A percentile compares a stretch with the other conserved stretches of the same genome.
Evolutionary conservation across 805 yeast genomes (phyloP).

Genomic region (Tetrapisispora iriomotensis): DNA sequence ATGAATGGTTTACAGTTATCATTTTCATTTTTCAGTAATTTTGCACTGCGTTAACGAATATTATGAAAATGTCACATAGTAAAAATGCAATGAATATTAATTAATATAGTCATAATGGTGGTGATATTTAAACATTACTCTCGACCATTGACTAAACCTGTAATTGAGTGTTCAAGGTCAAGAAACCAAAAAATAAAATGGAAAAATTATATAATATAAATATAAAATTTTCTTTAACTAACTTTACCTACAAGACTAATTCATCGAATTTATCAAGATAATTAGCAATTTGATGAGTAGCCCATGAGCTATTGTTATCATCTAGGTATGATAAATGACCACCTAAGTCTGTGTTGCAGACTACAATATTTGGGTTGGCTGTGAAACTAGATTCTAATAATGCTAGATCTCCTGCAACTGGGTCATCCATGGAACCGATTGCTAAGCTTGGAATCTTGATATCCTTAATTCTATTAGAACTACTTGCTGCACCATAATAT

Average conservation of each 20-base stretch:
- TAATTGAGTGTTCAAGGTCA: too few species aligned
- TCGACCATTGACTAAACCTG: too few species aligned
- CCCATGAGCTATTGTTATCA: constrained; percentile 39
- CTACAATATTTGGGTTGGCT: constrained; percentile 47
- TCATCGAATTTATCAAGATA: constrained; percentile 33
- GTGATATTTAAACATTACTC: too few species aligned
- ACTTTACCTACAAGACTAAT: constrained; percentile 13
- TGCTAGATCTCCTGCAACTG: constrained; percentile 43
- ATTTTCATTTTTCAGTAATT: too few species aligned
- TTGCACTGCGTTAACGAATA: too few species aligned
- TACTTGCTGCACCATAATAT: constrained; percentile 58
- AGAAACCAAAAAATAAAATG: too few species aligned
- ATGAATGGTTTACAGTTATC: too few species aligned
- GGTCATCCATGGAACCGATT: constrained; percentile 55
- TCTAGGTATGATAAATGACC: constrained; percentile 57
- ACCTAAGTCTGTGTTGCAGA: constrained; percentile 54
- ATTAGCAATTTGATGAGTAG: constrained; percentile 32
- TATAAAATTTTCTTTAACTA: neutral
- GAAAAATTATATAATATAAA: too few species aligned
- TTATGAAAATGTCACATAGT: too few species aligned
- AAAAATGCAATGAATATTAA: too few species aligned
- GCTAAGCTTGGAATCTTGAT: constrained; percentile 54
- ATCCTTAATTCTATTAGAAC: constrained; percentile 44
- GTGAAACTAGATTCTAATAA: constrained; percentile 43
- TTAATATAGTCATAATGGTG: too few species aligned